These are phyloP conservation scores for Petunia axillaris DNA, from an alignment of 257 asterid genomes.

Conservation along the genomic window DNA sequence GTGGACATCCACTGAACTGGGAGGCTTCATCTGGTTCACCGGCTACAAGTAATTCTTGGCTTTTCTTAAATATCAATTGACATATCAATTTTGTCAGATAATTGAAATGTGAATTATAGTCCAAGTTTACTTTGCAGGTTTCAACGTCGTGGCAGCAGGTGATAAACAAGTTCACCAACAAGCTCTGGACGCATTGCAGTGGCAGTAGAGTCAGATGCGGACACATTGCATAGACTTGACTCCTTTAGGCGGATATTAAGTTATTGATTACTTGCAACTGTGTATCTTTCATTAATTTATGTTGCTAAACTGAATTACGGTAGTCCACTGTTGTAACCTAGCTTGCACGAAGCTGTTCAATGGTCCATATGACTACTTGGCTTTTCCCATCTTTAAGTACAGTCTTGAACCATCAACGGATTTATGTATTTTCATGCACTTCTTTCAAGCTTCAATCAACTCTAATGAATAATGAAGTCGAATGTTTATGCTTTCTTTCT, in stretches of 20 bases:
- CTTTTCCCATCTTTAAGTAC: neutral
- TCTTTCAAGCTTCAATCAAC: neutral
- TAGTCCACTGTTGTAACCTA: neutral
- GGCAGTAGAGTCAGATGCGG: constrained; percentile 41
- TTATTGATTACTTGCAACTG: neutral
- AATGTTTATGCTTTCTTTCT: neutral
- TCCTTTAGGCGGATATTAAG: neutral
- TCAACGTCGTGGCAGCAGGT: constrained; percentile 88
- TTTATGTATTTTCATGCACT: neutral
- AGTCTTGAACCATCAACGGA: neutral
- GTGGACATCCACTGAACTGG: constrained; percentile 73
- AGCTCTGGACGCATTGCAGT: constrained; percentile 59
- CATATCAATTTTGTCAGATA: neutral
- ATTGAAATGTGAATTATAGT: neutral
- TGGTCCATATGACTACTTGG: neutral
- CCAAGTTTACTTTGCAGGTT: constrained; percentile 49
- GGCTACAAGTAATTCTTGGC: constrained; percentile 53
- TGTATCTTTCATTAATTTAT: neutral
- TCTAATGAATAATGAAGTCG: neutral
- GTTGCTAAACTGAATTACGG: neutral
- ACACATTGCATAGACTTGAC: neutral
- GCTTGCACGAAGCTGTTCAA: neutral
- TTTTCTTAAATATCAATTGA: neutral
- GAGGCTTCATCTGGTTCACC: constrained; percentile 72
- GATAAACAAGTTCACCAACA: constrained; percentile 64